Percentiles rank a stretch among this genome's conserved stretches.
Conservation (phyloP, 2,329 filamentous ascomycete genomes). For the Colletotrichum lentis region DNA sequence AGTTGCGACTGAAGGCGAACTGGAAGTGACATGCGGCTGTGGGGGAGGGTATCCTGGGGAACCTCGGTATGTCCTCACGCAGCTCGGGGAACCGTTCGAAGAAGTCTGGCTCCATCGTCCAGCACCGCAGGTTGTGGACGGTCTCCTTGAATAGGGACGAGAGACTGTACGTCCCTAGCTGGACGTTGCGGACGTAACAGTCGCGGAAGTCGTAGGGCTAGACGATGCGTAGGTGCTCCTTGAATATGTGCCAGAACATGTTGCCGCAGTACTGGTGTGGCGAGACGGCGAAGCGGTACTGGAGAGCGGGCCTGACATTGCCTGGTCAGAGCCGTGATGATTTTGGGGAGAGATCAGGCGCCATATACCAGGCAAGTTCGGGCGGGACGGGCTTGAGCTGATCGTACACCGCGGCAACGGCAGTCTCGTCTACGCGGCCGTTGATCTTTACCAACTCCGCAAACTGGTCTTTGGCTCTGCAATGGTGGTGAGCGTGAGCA, state of each 20-base stretch:
- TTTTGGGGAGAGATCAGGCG: too few species aligned
- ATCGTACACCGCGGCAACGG: constrained; percentile 33
- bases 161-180: constrained; percentile 40
- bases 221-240: constrained; percentile 39
- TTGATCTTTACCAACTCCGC: background rate
- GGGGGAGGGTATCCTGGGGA: constrained; percentile 1
- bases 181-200: constrained; percentile 41
- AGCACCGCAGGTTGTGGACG: constrained; percentile 42
- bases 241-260: constrained; percentile 44
- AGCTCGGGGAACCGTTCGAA: constrained; percentile 44
- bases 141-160: constrained; percentile 40
- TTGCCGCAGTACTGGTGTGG: constrained; percentile 47
- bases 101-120: constrained; percentile 45
- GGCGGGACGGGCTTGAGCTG: constrained; percentile 41
- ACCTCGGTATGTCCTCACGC: constrained; percentile 44
- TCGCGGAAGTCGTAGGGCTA: constrained; percentile 43
- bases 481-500: background rate
- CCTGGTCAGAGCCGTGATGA: background rate
- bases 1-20: background rate
- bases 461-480: constrained; percentile 8
- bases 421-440: background rate
- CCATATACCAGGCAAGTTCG: constrained; percentile 23
- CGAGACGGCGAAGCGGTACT: constrained; percentile 44
- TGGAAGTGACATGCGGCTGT: background rate
- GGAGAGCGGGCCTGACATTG: constrained; percentile 42